These are phyloP conservation scores for Immersiella caudata DNA, from an alignment of 495 filamentous ascomycete species.

Conservation along the genomic window DNA sequence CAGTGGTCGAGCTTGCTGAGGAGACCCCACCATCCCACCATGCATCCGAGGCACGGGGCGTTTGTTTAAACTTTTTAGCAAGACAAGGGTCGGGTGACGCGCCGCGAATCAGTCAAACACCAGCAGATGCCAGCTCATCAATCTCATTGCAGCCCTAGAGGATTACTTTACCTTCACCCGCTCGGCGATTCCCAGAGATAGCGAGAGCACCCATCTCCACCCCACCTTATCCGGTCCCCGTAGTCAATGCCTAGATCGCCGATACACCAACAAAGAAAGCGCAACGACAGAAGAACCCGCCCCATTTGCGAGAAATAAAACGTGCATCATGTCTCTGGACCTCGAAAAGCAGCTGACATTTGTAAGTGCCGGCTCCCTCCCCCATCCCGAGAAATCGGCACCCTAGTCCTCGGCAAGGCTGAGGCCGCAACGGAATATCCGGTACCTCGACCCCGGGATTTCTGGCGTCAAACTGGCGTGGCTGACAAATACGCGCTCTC, in stretches of 20 bases:
- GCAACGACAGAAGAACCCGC: neutral
- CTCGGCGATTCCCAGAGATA: neutral
- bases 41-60: slow-evolving; percentile 18
- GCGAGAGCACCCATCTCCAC: neutral
- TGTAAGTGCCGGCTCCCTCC: slow-evolving; percentile 52
- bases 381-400: neutral
- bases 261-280: neutral
- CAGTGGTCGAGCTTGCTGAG: neutral
- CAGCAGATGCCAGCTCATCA: slow-evolving; percentile 18
- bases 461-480: neutral
- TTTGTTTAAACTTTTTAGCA: slow-evolving; percentile 11
- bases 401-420: neutral
- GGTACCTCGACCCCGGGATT: neutral
- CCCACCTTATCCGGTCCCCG: neutral
- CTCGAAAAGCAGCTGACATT: slow-evolving; percentile 79
- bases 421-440: neutral
- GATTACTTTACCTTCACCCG: neutral
- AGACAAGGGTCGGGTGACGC: slow-evolving; percentile 18
- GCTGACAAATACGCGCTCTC: slow-evolving; percentile 21
- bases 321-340: slow-evolving; percentile 66
- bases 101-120: slow-evolving; percentile 20
- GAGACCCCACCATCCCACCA: slow-evolving; percentile 19
- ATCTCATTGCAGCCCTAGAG: neutral
- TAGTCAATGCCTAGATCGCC: neutral
- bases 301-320: neutral